Percentiles rank a stretch among this genome's conserved stretches.
Evolutionary conservation across 1,284 basidiomycete species (phyloP).

Genomic region (Entoloma clypeatum): DNA sequence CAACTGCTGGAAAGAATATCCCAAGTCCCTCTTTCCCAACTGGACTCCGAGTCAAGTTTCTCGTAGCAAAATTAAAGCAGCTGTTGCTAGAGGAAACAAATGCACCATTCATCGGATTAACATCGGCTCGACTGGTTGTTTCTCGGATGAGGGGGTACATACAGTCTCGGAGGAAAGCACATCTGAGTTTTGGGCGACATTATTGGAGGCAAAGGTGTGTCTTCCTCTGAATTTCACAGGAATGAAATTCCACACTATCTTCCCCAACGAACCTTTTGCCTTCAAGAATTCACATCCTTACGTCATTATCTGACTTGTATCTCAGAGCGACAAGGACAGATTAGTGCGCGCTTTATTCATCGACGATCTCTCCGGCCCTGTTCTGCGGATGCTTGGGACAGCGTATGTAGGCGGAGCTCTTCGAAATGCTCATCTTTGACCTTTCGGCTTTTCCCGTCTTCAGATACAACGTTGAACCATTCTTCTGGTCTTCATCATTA

Average conservation of each 20-base stretch:
- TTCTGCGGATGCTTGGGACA: slow-evolving; percentile 48
- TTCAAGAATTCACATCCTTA: too few relatives aligned
- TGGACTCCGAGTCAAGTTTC: slow-evolving; percentile 12
- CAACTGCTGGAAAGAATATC: not conserved
- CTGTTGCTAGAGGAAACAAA: slow-evolving; percentile 3
- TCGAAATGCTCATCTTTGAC: not conserved
- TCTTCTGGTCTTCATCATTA: slow-evolving; percentile 48
- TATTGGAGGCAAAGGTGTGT: too few relatives aligned
- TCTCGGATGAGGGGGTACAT: slow-evolving; percentile 10
- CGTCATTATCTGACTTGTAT: not conserved
- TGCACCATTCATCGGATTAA: slow-evolving; percentile 8
- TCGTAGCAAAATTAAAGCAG: slow-evolving; percentile 14
- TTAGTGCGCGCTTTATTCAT: slow-evolving; percentile 41
- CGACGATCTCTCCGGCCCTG: slow-evolving; percentile 39
- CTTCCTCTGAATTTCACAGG: too few relatives aligned
- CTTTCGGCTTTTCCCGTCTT: not conserved
- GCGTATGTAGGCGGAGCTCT: slow-evolving; percentile 27
- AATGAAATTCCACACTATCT: not conserved
- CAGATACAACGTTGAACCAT: slow-evolving; percentile 44
- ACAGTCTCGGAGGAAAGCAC: slow-evolving; percentile 4
- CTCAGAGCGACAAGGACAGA: slow-evolving; percentile 1
- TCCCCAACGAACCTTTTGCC: too few relatives aligned
- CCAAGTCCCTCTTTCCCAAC: slow-evolving; percentile 11
- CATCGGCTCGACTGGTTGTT: slow-evolving; percentile 1
- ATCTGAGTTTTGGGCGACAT: slow-evolving; percentile 4